Evolutionary conservation across 2,329 filamentous ascomycete genomes (phyloP).

Genomic region (Neurospora crassa): DNA sequence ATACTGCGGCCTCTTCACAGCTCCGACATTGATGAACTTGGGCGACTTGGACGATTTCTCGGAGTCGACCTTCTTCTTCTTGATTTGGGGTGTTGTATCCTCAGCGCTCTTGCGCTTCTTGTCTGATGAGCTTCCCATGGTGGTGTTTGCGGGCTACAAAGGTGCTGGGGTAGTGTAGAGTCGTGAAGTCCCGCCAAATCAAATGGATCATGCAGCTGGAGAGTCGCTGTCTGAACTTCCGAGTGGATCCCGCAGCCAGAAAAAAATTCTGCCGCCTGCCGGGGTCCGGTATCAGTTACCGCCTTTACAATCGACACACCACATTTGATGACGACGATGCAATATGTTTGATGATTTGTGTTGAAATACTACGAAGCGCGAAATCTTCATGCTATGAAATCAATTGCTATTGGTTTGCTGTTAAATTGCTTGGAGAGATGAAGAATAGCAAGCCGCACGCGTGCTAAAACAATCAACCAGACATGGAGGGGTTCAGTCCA

Average conservation of each 20-base stretch:
- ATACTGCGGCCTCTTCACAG: constrained; percentile 15
- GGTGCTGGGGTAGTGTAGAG: background rate
- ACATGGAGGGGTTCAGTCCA: background rate
- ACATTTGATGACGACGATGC: background rate
- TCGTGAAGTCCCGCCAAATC: background rate
- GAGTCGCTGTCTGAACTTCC: background rate
- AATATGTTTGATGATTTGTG: background rate
- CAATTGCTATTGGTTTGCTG: background rate
- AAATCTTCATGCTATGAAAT: background rate
- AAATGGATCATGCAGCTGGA: background rate
- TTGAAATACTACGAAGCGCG: background rate
- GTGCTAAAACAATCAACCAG: background rate
- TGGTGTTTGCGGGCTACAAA: constrained; percentile 1
- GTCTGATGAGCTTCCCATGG: constrained; percentile 12
- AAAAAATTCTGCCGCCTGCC: background rate
- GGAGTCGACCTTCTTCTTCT: constrained; percentile 12
- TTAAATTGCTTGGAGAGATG: background rate
- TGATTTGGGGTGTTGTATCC: constrained; percentile 8
- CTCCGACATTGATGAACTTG: constrained; percentile 14
- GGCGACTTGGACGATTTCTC: constrained; percentile 5
- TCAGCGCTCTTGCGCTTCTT: constrained; percentile 15
- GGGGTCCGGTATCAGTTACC: background rate
- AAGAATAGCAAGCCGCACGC: background rate
- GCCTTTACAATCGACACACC: background rate
- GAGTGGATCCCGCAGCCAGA: background rate